Conservation (phyloP, 208 protist species). For the Sergeia podlipaevii region DNA sequence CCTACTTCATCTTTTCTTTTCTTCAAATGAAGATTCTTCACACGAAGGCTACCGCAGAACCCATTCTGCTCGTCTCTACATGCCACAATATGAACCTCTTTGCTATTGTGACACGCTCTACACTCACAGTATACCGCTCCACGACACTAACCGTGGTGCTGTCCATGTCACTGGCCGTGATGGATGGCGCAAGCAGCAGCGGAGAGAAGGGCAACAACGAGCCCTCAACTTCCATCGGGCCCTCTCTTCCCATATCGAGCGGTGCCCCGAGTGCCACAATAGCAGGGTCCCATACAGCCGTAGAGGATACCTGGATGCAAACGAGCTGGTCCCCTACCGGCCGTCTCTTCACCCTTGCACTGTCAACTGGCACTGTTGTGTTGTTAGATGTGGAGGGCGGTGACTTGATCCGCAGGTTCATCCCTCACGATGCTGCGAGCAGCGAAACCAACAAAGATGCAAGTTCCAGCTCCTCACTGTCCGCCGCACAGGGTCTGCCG, state of each 20-base stretch:
- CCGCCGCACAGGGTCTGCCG: not conserved
- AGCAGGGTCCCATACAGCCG: conserved; percentile 1
- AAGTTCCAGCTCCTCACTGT: no score
- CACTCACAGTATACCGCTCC: conserved; percentile 67
- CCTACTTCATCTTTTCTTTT: not conserved
- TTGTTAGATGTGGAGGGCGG: conserved; percentile 72
- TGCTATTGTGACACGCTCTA: conserved; percentile 52
- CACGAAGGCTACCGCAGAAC: conserved; percentile 52
- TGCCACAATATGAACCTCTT: conserved; percentile 79
- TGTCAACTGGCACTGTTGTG: conserved; percentile 38
- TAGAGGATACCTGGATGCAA: conserved; percentile 12
- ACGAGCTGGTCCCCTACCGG: conserved; percentile 72
- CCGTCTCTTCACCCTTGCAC: conserved; percentile 53
- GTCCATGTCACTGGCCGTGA: conserved; percentile 25
- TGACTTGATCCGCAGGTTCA: conserved; percentile 50
- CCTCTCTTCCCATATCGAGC: not conserved
- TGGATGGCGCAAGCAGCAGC: not conserved
- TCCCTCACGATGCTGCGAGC: no score
- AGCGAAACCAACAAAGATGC: no score
- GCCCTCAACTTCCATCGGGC: not conserved
- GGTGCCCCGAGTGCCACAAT: not conserved
- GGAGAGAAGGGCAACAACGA: not conserved
- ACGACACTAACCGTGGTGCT: conserved; percentile 69
- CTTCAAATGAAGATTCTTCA: conserved; percentile 68
- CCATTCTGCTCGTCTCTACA: conserved; percentile 63